Evolutionary conservation across 164 flowering plant species (phyloP), one percentile per base, ranked within the genome.

Genomic region (Sedum album): DNA sequence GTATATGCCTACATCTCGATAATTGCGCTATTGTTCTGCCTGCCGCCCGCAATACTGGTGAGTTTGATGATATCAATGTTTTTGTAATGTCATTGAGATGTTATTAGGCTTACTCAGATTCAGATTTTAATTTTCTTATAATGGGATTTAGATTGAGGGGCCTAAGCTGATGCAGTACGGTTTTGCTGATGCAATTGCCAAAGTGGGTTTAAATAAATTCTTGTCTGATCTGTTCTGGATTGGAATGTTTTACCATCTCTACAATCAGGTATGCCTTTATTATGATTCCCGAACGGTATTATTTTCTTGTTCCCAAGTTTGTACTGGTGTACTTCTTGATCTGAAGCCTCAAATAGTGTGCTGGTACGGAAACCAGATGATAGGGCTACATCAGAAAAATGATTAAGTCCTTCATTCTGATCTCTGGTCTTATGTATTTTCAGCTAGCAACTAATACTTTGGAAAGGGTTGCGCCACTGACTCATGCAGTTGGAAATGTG

Each of bases 401-500:
- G 17, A 28, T 13, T 5, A 57, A 20, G 23, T 61, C 21, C 17
- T 0, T 13, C 62, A 30, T 33, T 46, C 41, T 64, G 46, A 62
- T 60, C 33, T 36, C 31, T 31, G 53, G 8, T 35, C 31, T 44
- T 68, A 41, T 17, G 2, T 39, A 42, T 18, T 68, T 72, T 42
- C 83, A 85, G 87, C 73, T 85, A 72, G 87, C 89, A 60, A 80
- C 84, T 26, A 85, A 83, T 78, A 85, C 89, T 33, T 71, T 83
- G 72, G 87, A 83, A 71, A 73, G 89, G 68, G 89, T 85, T 69
- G 82, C 87, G 39, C 85, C 89, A 35, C 83, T 83, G 15, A 85
- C 89, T 2, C 86, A 85, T 75, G 89, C 87, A 5, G 87, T 85
- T 67, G 89, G 89, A 69, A 83, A 83, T 62, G 89, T 85, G 42